Evolutionary conservation across 345 rosid genomes (phyloP), one percentile per base, ranked within the genome.

Genomic region (Melastoma malabathricum): DNA sequence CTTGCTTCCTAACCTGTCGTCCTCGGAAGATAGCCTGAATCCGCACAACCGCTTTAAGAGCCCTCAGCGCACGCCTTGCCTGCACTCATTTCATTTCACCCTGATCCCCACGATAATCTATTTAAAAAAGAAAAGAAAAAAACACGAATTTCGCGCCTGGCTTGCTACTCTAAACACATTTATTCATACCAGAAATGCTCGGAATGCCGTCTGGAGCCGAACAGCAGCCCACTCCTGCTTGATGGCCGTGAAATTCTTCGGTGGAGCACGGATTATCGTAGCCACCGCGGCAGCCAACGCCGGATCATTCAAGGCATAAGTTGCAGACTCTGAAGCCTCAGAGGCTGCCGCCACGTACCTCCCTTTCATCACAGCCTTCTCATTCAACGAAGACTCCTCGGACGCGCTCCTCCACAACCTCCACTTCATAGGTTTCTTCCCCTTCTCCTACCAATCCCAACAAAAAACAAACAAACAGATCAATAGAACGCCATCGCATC

Each of bases 191-290:
- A 92, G 15, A 56, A 84, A 72, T 48, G 93, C 83, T 50, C 98
- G 73, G 10, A 92, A 84, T 27, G 95, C 82, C 9, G 94, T 76
- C 55, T 92, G 95, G 63, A 87, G 79, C 25, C 96, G 82, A 25
- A 84, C 84, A 0, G 98, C 83, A 14, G 95, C 97, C 97, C 97
- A 84, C 72, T 84, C 94, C 54, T 73, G 70, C 70, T 72, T 84
- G 50, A 87, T 67, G 18, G 61, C 71, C 66, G 64, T 59, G 79
- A 92, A 92, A 70, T 83, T 78, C 64, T 68, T 84, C 0, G 94
- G 81, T 0, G 79, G 83, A 63, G 84, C 97, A 43, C 94, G 76
- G 48, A 76, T 73, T 19, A 92, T 71, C 31, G 93, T 69, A 38
- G 96, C 95, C 76, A 84, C 73, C n/a, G 94, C 94, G 0, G 81